phyloP scores from a whole-genome alignment of 768 basidiomycete species.

The Nidularia pulvinata region DNA sequence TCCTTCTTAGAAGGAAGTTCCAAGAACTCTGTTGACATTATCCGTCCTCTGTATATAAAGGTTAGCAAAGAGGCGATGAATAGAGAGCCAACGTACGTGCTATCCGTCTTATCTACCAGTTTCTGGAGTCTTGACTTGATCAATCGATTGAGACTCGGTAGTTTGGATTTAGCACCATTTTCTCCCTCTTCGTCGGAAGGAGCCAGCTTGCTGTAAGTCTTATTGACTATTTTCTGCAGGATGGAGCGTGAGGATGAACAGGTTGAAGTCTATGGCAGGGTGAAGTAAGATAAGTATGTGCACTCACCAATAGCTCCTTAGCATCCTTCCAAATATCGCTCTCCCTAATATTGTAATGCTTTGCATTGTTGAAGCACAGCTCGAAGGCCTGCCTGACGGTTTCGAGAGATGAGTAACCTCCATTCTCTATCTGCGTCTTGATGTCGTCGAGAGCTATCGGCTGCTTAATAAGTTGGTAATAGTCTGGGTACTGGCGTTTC shows the following conservation, averaged over 20 bases:
- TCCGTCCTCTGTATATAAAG: conserved; percentile 52
- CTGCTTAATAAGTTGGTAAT: conserved; percentile 75
- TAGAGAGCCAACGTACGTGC: conserved; percentile 45
- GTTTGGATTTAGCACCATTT: conserved; percentile 46
- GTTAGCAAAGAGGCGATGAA: neutral
- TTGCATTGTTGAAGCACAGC: conserved; percentile 79
- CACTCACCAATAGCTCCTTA: conserved; percentile 74
- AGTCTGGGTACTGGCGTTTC: conserved; percentile 81
- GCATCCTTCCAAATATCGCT: conserved; percentile 83
- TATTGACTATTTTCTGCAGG: conserved; percentile 47
- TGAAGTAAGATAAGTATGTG: neutral
- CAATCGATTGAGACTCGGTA: conserved; percentile 61
- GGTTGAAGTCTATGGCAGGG: conserved; percentile 2
- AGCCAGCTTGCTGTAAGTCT: conserved; percentile 44
- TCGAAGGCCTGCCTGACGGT: conserved; percentile 74
- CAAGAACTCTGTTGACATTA: conserved; percentile 78
- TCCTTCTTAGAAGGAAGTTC: conserved; percentile 78
- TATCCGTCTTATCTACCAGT: conserved; percentile 70
- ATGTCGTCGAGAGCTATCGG: conserved; percentile 92
- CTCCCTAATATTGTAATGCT: conserved; percentile 79
- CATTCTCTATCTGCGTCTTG: conserved; percentile 70
- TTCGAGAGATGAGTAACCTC: conserved; percentile 60
- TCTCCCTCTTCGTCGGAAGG: conserved; percentile 39
- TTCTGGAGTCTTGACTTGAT: conserved; percentile 74
- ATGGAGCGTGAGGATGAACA: neutral